Base-by-base conservation (phyloP, 768 basidiomycete genomes). In the Tylopilus sp. region DNA sequence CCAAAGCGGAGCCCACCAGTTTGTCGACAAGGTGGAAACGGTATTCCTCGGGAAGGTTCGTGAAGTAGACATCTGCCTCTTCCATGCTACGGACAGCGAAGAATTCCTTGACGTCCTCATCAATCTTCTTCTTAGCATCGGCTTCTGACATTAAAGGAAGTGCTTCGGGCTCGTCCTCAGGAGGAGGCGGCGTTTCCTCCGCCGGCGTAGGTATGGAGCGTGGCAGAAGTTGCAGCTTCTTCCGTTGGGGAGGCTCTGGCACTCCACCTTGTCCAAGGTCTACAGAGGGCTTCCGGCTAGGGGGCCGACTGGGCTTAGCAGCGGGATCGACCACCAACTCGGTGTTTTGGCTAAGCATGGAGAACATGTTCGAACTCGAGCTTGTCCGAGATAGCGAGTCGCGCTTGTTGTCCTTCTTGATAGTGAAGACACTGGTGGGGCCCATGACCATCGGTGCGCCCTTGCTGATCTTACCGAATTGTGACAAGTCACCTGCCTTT, bases 31-130 rank as follows among this genome's bases (percentile, higher is more conserved):
- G 79, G 20, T 70, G 71, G 50, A 69, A 71, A 35, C 86, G 85
- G 60, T 86, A 78, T 51, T 77, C 76, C 22, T 77, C 68, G 6
- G 91, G 85, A 23, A 98, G 75, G 18, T 75, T 79, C 44, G 80
- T 76, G 72, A 95, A 93, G 75, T 94, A 95, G 22, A 79, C 79
- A 58, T 91, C 91, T 12, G 90, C 93, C 68, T 97, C 95, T 28
- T 86, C 85, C 50, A 97, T 68, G 62, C 85, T 88, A 57, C 90
- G 86, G 59, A 91, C 82, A 57, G 76, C 80, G 69, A 86, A 93
- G 75, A 92, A 88, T 74, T 98, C 92, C 70, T 90, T 91, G 50
- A 75, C 72, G 59, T 95, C 90, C 60, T 92, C 86, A 13, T 74
- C 77, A 59, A 95, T 86, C 76, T 87, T 89, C 67, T 81, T 81